phyloP scores from a whole-genome alignment of 23 red algal species.

The Gracilaria domingensis region DNA sequence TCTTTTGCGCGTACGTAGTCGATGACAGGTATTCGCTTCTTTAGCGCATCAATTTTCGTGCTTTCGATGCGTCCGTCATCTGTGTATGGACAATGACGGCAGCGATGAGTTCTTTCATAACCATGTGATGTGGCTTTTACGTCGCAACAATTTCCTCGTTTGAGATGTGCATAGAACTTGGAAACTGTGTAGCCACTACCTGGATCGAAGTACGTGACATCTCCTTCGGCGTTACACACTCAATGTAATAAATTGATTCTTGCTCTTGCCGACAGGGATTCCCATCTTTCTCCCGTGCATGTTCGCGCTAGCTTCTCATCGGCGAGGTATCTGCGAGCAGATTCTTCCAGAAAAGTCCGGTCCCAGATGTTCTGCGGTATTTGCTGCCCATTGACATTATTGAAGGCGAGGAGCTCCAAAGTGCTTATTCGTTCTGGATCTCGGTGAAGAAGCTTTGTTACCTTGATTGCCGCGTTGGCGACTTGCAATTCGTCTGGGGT shows the following conservation, averaged over 20 bases:
- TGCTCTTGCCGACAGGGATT: slow-evolving; percentile 8
- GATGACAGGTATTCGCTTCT: slow-evolving; percentile 23
- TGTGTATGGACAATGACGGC: slow-evolving; percentile 76
- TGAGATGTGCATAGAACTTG: slow-evolving; percentile 45
- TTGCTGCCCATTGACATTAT: slow-evolving; percentile 30
- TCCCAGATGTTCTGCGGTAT: slow-evolving; percentile 54
- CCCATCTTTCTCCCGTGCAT: slow-evolving; percentile 10
- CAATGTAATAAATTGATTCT: slow-evolving; percentile 48
- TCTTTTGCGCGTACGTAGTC: slow-evolving; percentile 23
- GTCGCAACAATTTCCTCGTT: slow-evolving; percentile 66
- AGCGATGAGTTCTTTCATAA: slow-evolving; percentile 62
- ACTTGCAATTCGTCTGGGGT: background rate
- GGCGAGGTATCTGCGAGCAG: background rate
- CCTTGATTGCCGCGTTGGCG: background rate
- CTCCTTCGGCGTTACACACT: slow-evolving; percentile 68
- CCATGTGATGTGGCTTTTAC: slow-evolving; percentile 39
- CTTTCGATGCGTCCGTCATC: slow-evolving; percentile 34
- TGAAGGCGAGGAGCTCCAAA: slow-evolving; percentile 31
- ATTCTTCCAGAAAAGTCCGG: background rate
- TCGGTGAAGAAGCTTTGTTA: background rate
- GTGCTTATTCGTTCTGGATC: background rate
- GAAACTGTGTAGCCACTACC: slow-evolving; percentile 74
- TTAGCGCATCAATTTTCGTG: slow-evolving; percentile 46
- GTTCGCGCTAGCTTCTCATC: slow-evolving; percentile 24
- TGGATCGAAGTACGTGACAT: slow-evolving; percentile 75